Evolutionary conservation across 2,329 filamentous ascomycete species (phyloP).

Genomic region (Monosporascus cannonballus): DNA sequence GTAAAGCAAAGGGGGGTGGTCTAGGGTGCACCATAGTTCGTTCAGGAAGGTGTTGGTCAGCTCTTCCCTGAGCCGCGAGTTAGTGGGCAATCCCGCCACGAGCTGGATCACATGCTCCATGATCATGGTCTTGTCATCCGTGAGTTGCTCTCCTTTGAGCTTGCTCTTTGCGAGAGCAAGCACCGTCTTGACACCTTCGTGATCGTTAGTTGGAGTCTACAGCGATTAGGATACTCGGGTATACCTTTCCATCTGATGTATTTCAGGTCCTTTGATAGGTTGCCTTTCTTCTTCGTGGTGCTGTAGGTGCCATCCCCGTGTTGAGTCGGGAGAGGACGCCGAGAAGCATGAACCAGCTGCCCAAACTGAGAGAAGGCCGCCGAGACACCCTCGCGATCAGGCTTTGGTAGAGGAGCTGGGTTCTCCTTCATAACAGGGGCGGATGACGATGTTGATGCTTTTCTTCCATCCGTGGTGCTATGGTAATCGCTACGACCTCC

Average conservation of each 20-base stretch:
- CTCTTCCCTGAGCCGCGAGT: conserved; percentile 54
- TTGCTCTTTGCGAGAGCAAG: conserved; percentile 55
- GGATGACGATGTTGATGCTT: conserved; percentile 5
- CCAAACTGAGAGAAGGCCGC: conserved; percentile 28
- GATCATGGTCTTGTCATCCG: conserved; percentile 71
- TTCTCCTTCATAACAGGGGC: conserved; percentile 15
- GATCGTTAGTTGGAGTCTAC: conserved; percentile 3
- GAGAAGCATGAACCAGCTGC: conserved; percentile 40
- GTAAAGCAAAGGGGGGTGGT: conserved; percentile 65
- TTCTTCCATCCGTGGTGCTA: conserved; percentile 10
- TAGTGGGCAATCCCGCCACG: conserved; percentile 56
- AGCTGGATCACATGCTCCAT: conserved; percentile 70
- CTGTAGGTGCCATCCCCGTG: conserved; percentile 58
- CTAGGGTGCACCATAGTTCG: conserved; percentile 64
- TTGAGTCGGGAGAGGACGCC: conserved; percentile 57
- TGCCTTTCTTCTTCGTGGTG: conserved; percentile 39
- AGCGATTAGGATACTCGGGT: conserved; percentile 10
- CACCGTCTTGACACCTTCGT: conserved; percentile 56
- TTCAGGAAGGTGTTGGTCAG: conserved; percentile 64
- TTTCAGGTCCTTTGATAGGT: conserved; percentile 51
- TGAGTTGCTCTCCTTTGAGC: conserved; percentile 53
- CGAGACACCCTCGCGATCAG: conserved; percentile 27
- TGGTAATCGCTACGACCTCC: conserved; percentile 7
- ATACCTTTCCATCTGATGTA: conserved; percentile 43
- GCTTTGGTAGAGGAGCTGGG: conserved; percentile 13